These are phyloP conservation scores for Wickerhamiella sergipiensis DNA, from an alignment of 805 yeast species.

Conservation along the genomic window DNA sequence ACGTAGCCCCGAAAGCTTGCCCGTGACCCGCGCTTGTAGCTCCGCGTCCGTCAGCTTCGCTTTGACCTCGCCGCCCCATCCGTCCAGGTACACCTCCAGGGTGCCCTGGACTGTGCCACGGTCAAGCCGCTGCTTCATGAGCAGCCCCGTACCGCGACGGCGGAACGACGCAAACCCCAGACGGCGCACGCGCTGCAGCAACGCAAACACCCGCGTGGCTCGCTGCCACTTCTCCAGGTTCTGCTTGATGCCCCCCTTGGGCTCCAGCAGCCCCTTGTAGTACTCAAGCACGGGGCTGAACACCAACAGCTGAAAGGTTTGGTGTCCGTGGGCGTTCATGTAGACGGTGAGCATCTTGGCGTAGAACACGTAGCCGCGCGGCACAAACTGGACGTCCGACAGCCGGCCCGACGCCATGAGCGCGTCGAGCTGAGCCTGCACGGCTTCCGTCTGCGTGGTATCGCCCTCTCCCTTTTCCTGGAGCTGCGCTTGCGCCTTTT, in stretches of 20 bases:
- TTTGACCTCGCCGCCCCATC: not conserved
- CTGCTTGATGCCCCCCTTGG: not conserved
- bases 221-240: not conserved
- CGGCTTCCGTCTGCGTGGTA: not conserved
- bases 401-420: not conserved
- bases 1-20: not conserved
- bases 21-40: not conserved
- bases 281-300: not conserved
- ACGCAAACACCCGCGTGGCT: not conserved
- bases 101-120: not conserved
- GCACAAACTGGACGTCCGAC: not conserved
- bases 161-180: not conserved
- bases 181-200: not conserved
- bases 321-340: not conserved
- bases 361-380: not conserved
- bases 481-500: too few species aligned
- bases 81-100: not conserved
- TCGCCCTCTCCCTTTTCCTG: too few species aligned
- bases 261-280: not conserved
- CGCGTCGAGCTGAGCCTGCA: not conserved
- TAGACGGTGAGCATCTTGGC: not conserved
- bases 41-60: not conserved
- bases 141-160: not conserved
- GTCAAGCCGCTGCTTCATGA: not conserved
- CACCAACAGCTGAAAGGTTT: not conserved